Evolutionary conservation across 176 grass and related monocot genomes (phyloP), one percentile per base, ranked within the genome.

Genomic region (Olyra latifolia): DNA sequence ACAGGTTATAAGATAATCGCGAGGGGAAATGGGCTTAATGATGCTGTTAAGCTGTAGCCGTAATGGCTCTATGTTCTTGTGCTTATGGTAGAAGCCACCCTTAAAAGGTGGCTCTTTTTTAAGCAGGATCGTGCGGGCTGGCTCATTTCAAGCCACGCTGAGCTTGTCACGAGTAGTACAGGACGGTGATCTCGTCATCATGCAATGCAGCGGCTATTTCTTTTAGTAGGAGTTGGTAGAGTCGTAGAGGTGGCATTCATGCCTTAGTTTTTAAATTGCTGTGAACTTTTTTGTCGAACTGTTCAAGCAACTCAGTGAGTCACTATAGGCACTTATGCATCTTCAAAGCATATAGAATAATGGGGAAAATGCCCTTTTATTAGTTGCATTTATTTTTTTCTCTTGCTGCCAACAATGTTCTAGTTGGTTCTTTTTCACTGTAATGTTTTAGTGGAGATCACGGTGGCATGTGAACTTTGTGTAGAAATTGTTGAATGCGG

Each of bases 111-210:
- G n/a, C n/a, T n/a, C n/a, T 41, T 19, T 20, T 58, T 84, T 84
- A 78, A 74, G 64, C 43, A 60, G 55, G 82, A 71, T 61, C 82
- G 23, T 58, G 42, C n/a, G 14, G 49, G 52, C 72, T 59, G 25
- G 50, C 62, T 77, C 29, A 62, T 40, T 27, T 62, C 64, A 55
- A 65, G 40, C 54, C 27, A 14, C 22, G 16, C 80, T 45, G 28
- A 83, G 48, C 71, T 24, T 59, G 54, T 49, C 44, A 42, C 17
- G 32, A 43, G n/a, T 71, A 44, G 56, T 44, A 64, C 65, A 22
- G 40, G 19, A 64, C 63, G 44, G 45, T 87, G 55, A 82, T 82
- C 45, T 69, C 54, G 44, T 73, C 49, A 13, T 67, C 67, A 67
- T 74, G 75, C 50, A 59, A 84, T 79, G 48, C 17, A 1, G 16